These are phyloP conservation scores for Neonectria hederae DNA, from an alignment of 2,329 filamentous ascomycete genomes.

Conservation along the genomic window DNA sequence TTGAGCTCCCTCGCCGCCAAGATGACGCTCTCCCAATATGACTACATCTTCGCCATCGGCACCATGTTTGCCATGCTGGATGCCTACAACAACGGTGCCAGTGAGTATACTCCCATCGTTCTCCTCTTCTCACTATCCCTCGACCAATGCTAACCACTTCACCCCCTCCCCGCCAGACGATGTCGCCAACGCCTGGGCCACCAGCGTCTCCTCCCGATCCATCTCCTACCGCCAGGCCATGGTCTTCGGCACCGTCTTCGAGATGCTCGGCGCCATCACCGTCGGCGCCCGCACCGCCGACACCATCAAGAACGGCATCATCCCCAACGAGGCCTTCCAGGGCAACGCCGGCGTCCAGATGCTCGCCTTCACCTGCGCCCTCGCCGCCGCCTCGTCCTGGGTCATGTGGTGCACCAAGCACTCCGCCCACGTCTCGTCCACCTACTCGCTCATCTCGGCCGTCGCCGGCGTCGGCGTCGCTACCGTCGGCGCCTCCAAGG, in stretches of 20 bases:
- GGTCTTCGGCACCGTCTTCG: conserved; percentile 72
- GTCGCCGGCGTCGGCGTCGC: conserved; percentile 76
- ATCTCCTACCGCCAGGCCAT: conserved; percentile 76
- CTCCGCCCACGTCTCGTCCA: conserved; percentile 78
- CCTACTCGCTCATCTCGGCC: conserved; percentile 75
- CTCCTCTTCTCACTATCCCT: background rate
- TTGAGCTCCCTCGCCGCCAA: background rate
- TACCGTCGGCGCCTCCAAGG: conserved; percentile 67
- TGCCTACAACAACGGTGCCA: conserved; percentile 82
- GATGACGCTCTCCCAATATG: conserved; percentile 24
- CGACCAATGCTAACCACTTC: conserved; percentile 12
- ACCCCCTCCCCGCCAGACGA: conserved; percentile 69
- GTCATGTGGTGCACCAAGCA: conserved; percentile 83
- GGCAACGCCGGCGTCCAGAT: conserved; percentile 74
- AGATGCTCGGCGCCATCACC: conserved; percentile 72
- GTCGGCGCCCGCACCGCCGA: conserved; percentile 76
- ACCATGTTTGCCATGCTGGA: conserved; percentile 80
- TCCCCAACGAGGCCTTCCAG: conserved; percentile 66
- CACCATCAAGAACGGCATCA: conserved; percentile 84
- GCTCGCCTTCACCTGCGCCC: conserved; percentile 72
- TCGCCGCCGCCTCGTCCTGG: conserved; percentile 74
- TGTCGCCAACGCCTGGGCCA: conserved; percentile 87
- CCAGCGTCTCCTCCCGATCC: conserved; percentile 82
- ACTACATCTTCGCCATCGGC: conserved; percentile 78
- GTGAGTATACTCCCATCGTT: too few relatives aligned